phyloP scores from a whole-genome alignment of 2,329 filamentous ascomycete species.

The Lecanosticta acicola region DNA sequence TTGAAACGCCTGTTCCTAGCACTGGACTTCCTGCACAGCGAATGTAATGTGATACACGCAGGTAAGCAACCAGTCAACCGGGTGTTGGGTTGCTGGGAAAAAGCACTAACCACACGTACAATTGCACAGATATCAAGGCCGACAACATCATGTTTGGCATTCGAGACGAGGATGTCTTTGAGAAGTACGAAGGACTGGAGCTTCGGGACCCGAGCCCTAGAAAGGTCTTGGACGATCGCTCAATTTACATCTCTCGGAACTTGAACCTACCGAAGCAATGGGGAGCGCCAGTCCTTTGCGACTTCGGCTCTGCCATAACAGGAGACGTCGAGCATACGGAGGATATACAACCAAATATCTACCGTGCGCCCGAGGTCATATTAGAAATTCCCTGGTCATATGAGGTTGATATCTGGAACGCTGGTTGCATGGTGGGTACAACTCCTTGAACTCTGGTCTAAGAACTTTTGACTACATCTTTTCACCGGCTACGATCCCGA shows the following conservation, averaged over 20 bases:
- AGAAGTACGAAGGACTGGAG: slow-evolving; percentile 15
- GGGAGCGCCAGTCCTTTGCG: slow-evolving; percentile 18
- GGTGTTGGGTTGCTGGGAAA: too few species aligned
- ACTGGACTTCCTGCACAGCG: slow-evolving; percentile 27
- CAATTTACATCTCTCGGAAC: slow-evolving; percentile 17
- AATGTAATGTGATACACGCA: slow-evolving; percentile 27
- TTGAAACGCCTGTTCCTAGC: slow-evolving; percentile 25
- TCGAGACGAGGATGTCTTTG: slow-evolving; percentile 16
- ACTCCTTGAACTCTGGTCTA: slow-evolving; percentile 33
- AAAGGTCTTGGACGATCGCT: slow-evolving; percentile 16
- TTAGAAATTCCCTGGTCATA: slow-evolving; percentile 33
- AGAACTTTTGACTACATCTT: slow-evolving; percentile 35
- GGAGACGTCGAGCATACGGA: slow-evolving; percentile 23
- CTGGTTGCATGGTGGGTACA: slow-evolving; percentile 34
- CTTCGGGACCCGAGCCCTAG: slow-evolving; percentile 10
- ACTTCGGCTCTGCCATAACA: slow-evolving; percentile 18
- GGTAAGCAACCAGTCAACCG: slow-evolving; percentile 19
- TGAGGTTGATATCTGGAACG: slow-evolving; percentile 36
- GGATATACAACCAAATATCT: slow-evolving; percentile 33
- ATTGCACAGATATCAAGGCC: slow-evolving; percentile 20
- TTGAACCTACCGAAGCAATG: slow-evolving; percentile 11
- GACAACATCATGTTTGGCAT: slow-evolving; percentile 21
- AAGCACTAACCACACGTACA: too few species aligned
- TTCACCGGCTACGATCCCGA: slow-evolving; percentile 24
- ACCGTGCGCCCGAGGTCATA: slow-evolving; percentile 35